Evolutionary conservation across 148 eudicot genomes (phyloP), one percentile per base, ranked within the genome.

Genomic region (Rhododendron vialii): DNA sequence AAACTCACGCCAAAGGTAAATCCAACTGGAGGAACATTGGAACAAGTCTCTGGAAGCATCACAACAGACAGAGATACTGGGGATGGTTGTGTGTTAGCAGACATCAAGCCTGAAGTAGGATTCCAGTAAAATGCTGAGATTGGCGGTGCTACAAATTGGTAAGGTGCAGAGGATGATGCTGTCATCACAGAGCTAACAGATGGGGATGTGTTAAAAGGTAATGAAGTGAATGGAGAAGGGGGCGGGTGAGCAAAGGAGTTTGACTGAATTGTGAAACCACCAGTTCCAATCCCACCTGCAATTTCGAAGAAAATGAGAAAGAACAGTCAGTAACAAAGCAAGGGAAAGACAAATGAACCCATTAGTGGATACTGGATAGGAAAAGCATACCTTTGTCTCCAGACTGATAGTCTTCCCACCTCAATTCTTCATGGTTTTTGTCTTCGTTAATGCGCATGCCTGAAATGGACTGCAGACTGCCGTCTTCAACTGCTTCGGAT

Each of bases 361-460:
- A 30, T 36, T 17, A 36, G 35, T 30, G 9, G 20, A 13, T 43
- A 43, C 5, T 43, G 45, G 45, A 78, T 38, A 77, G 80, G 36
- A 18, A 84, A 88, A 74, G 77, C 74, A 78, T 87, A 91, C 95
- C 94, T 88, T 85, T 82, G 76, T 86, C 85, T 65, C 81, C 79
- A 0, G 53, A 79, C 35, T 84, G 85, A 79, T 87, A 85, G 80
- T 87, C 85, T 71, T 88, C 91, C 87, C 91, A 82, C 63, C 89
- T 75, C 51, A 84, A 79, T 80, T 81, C 51, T 84, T 85, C 85
- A 83, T 50, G 86, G 88, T 75, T 77, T 82, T 85, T 88, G 38
- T 59, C 89, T 26, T 33, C 80, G 55, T 85, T 78, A n/a, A 71
- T 65, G 81, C 78, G 57, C 90, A 85, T 88, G 71, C 86, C 84